Evolutionary conservation across 2,329 filamentous ascomycete genomes (phyloP).

Genomic region (Aspergillus phoenicis): DNA sequence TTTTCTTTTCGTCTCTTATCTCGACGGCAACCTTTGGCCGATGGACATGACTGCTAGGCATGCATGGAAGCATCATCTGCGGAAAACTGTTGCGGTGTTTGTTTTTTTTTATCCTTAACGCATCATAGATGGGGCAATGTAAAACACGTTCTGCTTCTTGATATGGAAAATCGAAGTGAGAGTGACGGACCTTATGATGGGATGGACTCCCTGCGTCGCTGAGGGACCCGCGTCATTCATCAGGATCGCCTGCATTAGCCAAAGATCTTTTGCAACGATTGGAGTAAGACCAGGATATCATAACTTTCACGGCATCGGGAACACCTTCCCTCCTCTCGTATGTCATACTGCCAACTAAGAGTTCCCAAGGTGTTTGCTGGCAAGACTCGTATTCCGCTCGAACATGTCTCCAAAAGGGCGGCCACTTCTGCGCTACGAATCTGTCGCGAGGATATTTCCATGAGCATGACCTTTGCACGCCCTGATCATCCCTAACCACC

Average conservation of each 20-base stretch:
- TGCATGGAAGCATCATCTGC: slow-evolving; percentile 32
- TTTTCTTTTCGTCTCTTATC: slow-evolving; percentile 26
- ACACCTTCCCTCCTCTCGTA: neutral
- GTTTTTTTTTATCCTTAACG: slow-evolving; percentile 22
- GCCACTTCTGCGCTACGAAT: neutral
- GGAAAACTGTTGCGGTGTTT: slow-evolving; percentile 32
- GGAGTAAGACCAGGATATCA: neutral
- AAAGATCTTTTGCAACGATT: neutral
- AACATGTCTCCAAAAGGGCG: neutral
- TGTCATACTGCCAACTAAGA: neutral
- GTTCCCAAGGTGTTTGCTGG: no score
- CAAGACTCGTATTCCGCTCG: neutral
- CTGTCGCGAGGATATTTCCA: neutral
- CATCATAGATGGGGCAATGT: slow-evolving; percentile 46
- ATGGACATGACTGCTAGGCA: slow-evolving; percentile 26
- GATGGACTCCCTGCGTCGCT: neutral
- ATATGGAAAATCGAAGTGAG: neutral
- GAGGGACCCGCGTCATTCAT: no score
- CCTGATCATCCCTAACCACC: neutral
- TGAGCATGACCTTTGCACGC: neutral
- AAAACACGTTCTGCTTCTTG: slow-evolving; percentile 33
- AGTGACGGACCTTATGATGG: neutral
- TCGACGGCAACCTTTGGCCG: slow-evolving; percentile 29
- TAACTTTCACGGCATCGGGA: neutral
- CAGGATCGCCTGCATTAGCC: neutral